A percentile compares a stretch with the other conserved stretches of the same genome.
phyloP scores from a whole-genome alignment of 2,329 filamentous ascomycete species.

The Fonsecaea pugnacius region DNA sequence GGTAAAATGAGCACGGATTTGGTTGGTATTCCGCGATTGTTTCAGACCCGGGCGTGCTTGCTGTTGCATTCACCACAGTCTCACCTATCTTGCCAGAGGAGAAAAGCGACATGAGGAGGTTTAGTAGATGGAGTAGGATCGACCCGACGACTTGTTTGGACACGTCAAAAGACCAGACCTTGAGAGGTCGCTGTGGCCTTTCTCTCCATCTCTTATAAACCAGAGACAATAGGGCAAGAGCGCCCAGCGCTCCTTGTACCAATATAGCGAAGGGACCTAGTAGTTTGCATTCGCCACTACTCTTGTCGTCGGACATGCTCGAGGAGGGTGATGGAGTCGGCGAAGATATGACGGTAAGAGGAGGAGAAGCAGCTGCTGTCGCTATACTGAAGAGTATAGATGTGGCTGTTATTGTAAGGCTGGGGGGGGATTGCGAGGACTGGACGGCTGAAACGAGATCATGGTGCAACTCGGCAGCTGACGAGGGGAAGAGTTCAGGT shows the following conservation, averaged over 20 bases:
- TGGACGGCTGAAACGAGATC: constrained; percentile 17
- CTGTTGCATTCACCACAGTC: constrained; percentile 43
- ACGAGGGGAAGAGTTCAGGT: constrained; percentile 20
- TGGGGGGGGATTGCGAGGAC: constrained; percentile 7
- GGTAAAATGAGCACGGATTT: constrained; percentile 95
- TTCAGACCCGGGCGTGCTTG: constrained; percentile 44
- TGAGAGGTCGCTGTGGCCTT: constrained; percentile 84
- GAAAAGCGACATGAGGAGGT: constrained; percentile 95
- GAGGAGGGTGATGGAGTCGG: constrained; percentile 33
- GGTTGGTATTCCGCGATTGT: constrained; percentile 66
- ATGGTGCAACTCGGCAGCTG: constrained; percentile 19
- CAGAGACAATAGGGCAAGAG: constrained; percentile 78
- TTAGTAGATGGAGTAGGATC: constrained; percentile 85
- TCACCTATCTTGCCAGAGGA: constrained; percentile 76
- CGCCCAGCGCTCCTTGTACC: constrained; percentile 84
- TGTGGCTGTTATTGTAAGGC: constrained; percentile 21
- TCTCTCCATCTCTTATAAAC: constrained; percentile 95
- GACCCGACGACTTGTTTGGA: constrained; percentile 97
- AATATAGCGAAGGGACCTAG: constrained; percentile 89
- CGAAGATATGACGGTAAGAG: constrained; percentile 11
- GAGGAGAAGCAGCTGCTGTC: constrained; percentile 24
- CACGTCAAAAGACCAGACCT: constrained; percentile 97
- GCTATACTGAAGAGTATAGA: constrained; percentile 30
- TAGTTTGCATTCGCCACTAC: constrained; percentile 79
- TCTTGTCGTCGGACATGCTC: constrained; percentile 44